Percentiles rank a stretch among this genome's conserved stretches.
phyloP scores from a whole-genome alignment of 2,329 filamentous ascomycete species.

The Ceratocystis huliohia region DNA sequence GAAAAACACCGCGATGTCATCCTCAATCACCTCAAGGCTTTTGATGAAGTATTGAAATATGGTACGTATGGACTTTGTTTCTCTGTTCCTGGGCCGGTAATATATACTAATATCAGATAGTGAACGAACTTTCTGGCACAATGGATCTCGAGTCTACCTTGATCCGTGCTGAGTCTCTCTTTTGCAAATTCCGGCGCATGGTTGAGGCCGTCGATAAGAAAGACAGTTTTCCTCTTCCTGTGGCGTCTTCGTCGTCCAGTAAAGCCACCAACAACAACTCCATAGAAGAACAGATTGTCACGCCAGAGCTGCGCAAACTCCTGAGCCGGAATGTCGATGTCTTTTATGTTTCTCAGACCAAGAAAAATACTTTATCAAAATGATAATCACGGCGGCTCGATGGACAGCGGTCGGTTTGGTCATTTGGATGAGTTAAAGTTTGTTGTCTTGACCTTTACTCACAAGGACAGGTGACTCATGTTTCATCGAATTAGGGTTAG shows the following conservation, averaged over 20 bases:
- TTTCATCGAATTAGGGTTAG: conserved; percentile 4
- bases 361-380: conserved; percentile 17
- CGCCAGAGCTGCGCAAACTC: conserved; percentile 43
- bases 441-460: not conserved
- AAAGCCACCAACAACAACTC: conserved; percentile 25
- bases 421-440: conserved; percentile 6
- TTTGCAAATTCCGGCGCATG: conserved; percentile 72
- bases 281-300: conserved; percentile 37
- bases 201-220: conserved; percentile 91
- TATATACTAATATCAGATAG: conserved; percentile 33
- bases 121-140: conserved; percentile 87
- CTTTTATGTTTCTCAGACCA: conserved; percentile 26
- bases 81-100: not conserved
- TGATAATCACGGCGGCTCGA: conserved; percentile 17
- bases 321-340: conserved; percentile 38
- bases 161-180: conserved; percentile 76
- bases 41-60: conserved; percentile 96
- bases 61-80: conserved; percentile 40
- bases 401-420: conserved; percentile 17
- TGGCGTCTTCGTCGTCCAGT: conserved; percentile 22
- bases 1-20: conserved; percentile 96
- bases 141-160: conserved; percentile 84
- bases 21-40: conserved; percentile 83
- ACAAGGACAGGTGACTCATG: not conserved
- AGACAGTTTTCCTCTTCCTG: conserved; percentile 55